Percentiles rank a stretch among this genome's conserved stretches.
Conservation (phyloP, 345 rosid genomes). For the Hibiscus mutabilis region DNA sequence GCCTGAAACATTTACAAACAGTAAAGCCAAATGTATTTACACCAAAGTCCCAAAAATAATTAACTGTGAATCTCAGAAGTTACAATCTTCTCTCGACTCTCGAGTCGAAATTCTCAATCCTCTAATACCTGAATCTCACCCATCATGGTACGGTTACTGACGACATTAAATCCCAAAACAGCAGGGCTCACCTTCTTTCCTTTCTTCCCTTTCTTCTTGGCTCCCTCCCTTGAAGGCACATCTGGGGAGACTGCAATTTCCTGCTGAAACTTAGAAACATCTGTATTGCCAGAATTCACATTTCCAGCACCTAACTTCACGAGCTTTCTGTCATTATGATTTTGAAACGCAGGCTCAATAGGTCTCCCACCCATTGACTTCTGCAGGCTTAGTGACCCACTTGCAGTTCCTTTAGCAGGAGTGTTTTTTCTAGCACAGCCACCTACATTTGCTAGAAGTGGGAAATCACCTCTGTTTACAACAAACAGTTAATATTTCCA, state of each 20-base stretch:
- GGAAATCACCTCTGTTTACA: no score
- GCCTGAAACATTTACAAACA: neutral
- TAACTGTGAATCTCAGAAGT: neutral
- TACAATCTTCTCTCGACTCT: neutral
- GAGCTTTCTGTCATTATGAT: no score
- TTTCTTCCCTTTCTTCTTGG: constrained; percentile 83
- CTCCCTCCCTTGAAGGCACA: constrained; percentile 56
- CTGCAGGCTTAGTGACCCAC: constrained; percentile 43
- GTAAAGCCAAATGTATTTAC: neutral
- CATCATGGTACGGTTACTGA: constrained; percentile 96
- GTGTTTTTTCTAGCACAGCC: constrained; percentile 73
- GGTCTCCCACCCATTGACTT: constrained; percentile 47
- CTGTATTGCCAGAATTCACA: constrained; percentile 31
- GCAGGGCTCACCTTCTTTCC: constrained; percentile 85
- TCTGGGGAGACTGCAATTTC: constrained; percentile 20
- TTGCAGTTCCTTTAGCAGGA: constrained; percentile 45
- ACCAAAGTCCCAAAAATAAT: neutral
- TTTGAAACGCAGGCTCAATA: no score
- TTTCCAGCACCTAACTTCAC: constrained; percentile 18
- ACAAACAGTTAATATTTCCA: neutral
- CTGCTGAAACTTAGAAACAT: constrained; percentile 7
- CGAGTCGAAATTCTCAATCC: constrained; percentile 47
- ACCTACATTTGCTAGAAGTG: constrained; percentile 22
- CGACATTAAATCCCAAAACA: constrained; percentile 81
- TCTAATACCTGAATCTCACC: constrained; percentile 90